Conservation (phyloP, 192 early-diverging fungal genomes). For the Coemansia aciculifera region DNA sequence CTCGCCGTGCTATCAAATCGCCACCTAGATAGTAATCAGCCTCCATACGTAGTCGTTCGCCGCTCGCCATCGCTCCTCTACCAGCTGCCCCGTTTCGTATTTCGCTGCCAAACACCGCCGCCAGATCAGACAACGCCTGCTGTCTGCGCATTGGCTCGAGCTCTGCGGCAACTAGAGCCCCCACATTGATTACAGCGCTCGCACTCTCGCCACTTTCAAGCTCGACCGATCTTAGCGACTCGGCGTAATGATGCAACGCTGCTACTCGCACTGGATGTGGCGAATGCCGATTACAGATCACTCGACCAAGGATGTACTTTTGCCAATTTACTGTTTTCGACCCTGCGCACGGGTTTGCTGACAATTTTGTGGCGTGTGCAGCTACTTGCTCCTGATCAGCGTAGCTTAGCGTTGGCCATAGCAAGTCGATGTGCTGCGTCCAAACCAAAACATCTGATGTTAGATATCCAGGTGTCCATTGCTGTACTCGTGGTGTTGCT, state of each 20-base stretch:
- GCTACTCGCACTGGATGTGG: constrained; percentile 15
- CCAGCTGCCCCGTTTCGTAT: neutral
- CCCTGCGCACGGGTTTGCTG: neutral
- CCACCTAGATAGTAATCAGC: neutral
- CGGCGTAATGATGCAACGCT: constrained; percentile 17
- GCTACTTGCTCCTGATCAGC: constrained; percentile 5
- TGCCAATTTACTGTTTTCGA: neutral
- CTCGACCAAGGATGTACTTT: constrained; percentile 1
- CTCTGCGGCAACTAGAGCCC: neutral
- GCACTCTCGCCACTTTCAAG: neutral
- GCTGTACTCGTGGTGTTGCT: neutral
- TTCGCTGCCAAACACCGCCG: neutral
- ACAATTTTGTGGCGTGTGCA: constrained; percentile 1
- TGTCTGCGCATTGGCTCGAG: neutral
- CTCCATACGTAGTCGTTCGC: constrained; percentile 5
- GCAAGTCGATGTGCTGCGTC: constrained; percentile 36
- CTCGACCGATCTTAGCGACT: constrained; percentile 2
- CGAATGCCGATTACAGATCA: constrained; percentile 18
- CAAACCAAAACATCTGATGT: constrained; percentile 11
- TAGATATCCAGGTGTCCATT: constrained; percentile 18
- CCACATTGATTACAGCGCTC: constrained; percentile 1
- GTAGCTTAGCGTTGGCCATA: constrained; percentile 22
- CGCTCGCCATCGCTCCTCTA: neutral
- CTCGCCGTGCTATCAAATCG: neutral
- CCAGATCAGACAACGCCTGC: neutral